Percentiles rank a stretch among this genome's conserved stretches.
Conservation (phyloP, 257 asterid genomes). For the Solanum appendiculatum region DNA sequence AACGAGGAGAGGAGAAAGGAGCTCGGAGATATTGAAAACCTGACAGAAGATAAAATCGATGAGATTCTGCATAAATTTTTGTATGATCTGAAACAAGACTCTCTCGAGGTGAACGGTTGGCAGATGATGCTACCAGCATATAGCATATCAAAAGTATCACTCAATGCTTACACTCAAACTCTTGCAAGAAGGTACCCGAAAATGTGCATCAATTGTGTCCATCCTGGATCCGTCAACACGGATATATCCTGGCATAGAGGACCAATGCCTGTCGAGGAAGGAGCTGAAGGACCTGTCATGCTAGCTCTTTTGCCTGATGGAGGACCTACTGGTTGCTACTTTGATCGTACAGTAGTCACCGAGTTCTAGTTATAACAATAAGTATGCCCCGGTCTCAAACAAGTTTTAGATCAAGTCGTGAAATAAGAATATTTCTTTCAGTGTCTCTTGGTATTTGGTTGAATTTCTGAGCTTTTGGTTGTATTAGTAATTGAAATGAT, state of each 20-base stretch:
- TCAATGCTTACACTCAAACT: constrained; percentile 58
- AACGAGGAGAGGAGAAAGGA: constrained; percentile 38
- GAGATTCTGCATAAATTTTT: constrained; percentile 36
- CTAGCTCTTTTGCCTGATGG: constrained; percentile 53
- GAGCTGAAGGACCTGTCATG: constrained; percentile 62
- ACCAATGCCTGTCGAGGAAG: constrained; percentile 44
- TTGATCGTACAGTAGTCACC: constrained; percentile 37
- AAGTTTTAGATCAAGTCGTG: background rate
- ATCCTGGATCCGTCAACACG: constrained; percentile 68
- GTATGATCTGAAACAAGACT: constrained; percentile 30
- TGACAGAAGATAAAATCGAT: constrained; percentile 55
- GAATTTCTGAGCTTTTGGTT: too few species aligned
- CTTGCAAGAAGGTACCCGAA: constrained; percentile 50
- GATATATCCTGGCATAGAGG: constrained; percentile 58
- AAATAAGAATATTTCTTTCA: background rate
- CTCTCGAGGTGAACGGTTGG: constrained; percentile 64
- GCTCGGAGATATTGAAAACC: constrained; percentile 43
- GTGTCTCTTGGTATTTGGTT: background rate
- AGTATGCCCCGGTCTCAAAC: background rate
- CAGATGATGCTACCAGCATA: constrained; percentile 69
- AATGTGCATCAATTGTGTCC: constrained; percentile 66
- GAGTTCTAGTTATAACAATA: constrained; percentile 25
- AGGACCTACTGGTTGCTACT: constrained; percentile 62
- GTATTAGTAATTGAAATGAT: too few species aligned
- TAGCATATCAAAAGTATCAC: constrained; percentile 59